These are phyloP conservation scores for Rhodotorula sp. DNA, from an alignment of 1,284 basidiomycete species.

Conservation along the genomic window DNA sequence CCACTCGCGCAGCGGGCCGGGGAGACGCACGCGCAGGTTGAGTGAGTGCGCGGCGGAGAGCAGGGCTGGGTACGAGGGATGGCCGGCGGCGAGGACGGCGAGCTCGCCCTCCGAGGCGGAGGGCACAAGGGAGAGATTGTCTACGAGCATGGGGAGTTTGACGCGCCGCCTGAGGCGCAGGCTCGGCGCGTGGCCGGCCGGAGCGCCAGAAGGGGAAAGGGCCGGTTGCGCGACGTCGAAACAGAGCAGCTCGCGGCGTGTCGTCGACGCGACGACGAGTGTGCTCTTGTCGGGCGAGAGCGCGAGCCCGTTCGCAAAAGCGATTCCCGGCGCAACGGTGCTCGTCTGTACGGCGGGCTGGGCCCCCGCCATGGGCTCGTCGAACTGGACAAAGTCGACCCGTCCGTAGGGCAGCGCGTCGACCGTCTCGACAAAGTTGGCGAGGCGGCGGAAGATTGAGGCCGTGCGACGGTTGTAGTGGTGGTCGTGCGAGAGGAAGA, in stretches of 20 bases:
- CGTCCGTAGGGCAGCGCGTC: background rate
- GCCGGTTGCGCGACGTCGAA: background rate
- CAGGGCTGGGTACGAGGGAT: slow-evolving; percentile 22
- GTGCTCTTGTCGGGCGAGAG: background rate
- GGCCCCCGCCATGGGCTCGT: background rate
- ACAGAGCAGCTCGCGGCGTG: slow-evolving; percentile 1
- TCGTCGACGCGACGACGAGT: slow-evolving; percentile 21
- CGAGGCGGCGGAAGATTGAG: background rate
- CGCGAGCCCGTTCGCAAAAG: slow-evolving; percentile 24
- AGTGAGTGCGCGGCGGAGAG: slow-evolving; percentile 3
- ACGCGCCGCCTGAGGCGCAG: background rate
- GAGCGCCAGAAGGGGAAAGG: background rate
- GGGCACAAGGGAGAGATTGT: slow-evolving; percentile 22
- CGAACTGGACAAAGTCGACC: slow-evolving; percentile 21
- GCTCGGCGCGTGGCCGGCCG: background rate
- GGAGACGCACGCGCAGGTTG: background rate
- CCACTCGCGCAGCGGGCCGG: background rate
- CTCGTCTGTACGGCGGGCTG: background rate
- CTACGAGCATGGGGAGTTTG: slow-evolving; percentile 21
- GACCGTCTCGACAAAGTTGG: slow-evolving; percentile 20
- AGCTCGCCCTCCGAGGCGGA: background rate
- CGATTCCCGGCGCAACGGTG: slow-evolving; percentile 1
- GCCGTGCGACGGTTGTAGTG: background rate
- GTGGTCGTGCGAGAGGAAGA: slow-evolving; percentile 33
- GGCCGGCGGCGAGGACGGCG: slow-evolving; percentile 24